Conservation (phyloP, 345 rosid species). For the Anastatica hierochuntica region DNA sequence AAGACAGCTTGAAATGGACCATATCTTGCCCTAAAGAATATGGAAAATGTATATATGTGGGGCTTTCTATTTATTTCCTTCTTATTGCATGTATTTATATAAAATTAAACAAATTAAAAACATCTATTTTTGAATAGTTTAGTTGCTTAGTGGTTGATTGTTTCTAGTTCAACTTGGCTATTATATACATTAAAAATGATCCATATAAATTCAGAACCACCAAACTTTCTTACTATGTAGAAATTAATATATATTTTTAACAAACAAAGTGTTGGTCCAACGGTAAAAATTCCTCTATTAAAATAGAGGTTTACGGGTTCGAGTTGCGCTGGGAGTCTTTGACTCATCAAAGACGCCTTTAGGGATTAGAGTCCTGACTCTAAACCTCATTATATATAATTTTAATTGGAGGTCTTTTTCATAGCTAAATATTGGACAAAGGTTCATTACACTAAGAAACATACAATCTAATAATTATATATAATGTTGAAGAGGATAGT, state of each 20-base stretch:
- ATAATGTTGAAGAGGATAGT: not conserved
- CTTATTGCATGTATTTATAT: slow-evolving; percentile 15
- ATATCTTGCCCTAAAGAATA: slow-evolving; percentile 37
- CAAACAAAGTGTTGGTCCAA: no score
- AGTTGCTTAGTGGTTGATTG: slow-evolving; percentile 6
- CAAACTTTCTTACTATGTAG: not conserved
- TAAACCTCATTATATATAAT: no score
- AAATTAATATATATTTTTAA: no score
- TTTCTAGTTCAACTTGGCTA: not conserved
- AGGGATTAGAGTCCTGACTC: no score
- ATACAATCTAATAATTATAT: not conserved
- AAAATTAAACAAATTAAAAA: not conserved
- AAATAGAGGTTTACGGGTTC: no score
- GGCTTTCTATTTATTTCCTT: slow-evolving; percentile 29
- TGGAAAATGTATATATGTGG: slow-evolving; percentile 45
- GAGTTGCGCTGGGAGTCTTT: no score
- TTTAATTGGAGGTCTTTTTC: not conserved
- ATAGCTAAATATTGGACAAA: not conserved
- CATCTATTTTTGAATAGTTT: slow-evolving; percentile 8
- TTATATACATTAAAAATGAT: no score
- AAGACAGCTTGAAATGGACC: slow-evolving; percentile 63
- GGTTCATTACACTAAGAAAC: not conserved
- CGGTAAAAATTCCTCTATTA: no score
- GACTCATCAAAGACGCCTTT: no score
- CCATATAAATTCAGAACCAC: no score